phyloP scores from a whole-genome alignment of 2,329 filamentous ascomycete species.

The Didymosphaeria variabile region DNA sequence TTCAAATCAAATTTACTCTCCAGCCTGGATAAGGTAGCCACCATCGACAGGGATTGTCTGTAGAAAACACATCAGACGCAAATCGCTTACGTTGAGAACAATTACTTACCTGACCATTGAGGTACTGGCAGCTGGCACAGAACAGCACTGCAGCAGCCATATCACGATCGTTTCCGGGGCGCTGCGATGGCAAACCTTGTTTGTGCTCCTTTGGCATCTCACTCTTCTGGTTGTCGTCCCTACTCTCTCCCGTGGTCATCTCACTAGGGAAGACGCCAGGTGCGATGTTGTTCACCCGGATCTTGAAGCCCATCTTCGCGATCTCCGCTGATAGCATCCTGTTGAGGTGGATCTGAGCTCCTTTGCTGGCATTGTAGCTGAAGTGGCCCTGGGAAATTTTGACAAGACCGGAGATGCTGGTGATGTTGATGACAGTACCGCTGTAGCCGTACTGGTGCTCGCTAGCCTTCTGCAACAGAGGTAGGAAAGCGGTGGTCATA shows the following conservation, averaged over 20 bases:
- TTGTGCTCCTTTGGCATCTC: conserved; percentile 63
- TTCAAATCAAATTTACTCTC: conserved; percentile 32
- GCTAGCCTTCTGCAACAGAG: conserved; percentile 55
- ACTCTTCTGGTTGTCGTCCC: conserved; percentile 63
- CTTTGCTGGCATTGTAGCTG: conserved; percentile 61
- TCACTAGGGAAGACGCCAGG: conserved; percentile 67
- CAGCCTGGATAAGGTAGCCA: conserved; percentile 56
- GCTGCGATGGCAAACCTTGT: conserved; percentile 58
- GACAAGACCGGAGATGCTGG: conserved; percentile 56
- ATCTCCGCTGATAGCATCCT: conserved; percentile 65
- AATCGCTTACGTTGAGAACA: background rate
- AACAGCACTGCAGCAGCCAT: conserved; percentile 67
- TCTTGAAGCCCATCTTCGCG: conserved; percentile 60
- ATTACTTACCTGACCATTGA: conserved; percentile 53
- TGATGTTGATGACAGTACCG: conserved; percentile 58
- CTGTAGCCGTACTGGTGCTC: conserved; percentile 55
- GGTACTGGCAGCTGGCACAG: conserved; percentile 59
- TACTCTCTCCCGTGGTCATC: conserved; percentile 64
- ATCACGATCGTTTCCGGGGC: conserved; percentile 66
- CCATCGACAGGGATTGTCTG: conserved; percentile 62
- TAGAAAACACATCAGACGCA: background rate
- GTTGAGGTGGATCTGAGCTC: conserved; percentile 63
- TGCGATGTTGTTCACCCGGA: conserved; percentile 66
- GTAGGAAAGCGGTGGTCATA: conserved; percentile 58
- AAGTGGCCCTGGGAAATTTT: conserved; percentile 59